Evolutionary conservation across 2,329 filamentous ascomycete species (phyloP).

Genomic region (Fusarium equiseti): DNA sequence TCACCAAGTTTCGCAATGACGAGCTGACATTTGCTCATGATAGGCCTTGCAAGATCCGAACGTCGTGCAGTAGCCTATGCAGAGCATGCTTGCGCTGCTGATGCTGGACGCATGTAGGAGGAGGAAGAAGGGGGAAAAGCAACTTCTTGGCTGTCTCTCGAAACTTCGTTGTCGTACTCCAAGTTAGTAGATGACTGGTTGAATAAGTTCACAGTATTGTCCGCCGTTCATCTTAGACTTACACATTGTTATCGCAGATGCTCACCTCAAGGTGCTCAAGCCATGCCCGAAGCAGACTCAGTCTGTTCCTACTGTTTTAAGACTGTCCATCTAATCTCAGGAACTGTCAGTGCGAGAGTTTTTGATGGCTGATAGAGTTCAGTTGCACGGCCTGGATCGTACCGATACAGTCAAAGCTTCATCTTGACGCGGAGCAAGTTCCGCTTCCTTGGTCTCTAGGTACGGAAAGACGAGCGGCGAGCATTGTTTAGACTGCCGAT

Average conservation of each 20-base stretch:
- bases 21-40: not conserved
- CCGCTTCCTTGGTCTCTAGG: constrained; percentile 6
- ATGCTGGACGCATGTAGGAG: not conserved
- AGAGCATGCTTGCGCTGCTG: not conserved
- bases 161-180: not conserved
- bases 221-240: not conserved
- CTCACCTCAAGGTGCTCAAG: constrained; percentile 9
- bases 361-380: constrained; percentile 10
- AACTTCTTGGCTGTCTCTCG: not conserved
- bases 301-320: not conserved
- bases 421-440: not conserved
- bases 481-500: constrained; percentile 18
- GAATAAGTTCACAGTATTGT: constrained; percentile 15
- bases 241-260: constrained; percentile 15
- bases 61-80: not conserved
- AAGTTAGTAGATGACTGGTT: constrained; percentile 9
- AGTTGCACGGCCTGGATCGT: not conserved
- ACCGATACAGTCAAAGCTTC: not conserved
- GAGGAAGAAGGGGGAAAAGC: not conserved
- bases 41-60: not conserved
- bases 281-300: constrained; percentile 10
- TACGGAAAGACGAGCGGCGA: not conserved
- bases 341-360: constrained; percentile 2
- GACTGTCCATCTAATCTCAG: constrained; percentile 15
- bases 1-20: not conserved